These are phyloP conservation scores for Pyrrhoderma lamaoense DNA, from an alignment of 1,284 basidiomycete species.

Conservation along the genomic window DNA sequence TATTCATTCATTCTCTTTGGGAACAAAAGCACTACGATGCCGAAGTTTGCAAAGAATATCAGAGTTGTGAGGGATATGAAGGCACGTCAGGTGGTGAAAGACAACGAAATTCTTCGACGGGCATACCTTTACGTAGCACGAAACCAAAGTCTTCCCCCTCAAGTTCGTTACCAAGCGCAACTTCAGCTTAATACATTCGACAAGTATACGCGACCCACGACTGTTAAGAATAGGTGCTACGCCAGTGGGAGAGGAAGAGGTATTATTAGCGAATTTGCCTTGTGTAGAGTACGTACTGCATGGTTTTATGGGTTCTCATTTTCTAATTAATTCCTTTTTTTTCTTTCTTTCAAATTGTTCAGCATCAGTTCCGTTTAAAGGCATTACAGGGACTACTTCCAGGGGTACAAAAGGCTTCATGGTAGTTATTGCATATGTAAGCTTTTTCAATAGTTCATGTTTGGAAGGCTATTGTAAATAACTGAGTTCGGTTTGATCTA, in stretches of 20 bases:
- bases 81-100: conserved; percentile 59
- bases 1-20: no score
- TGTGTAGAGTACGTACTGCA: conserved; percentile 68
- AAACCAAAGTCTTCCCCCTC: conserved; percentile 76
- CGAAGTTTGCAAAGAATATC: conserved; percentile 35
- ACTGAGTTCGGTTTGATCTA: background rate
- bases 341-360: conserved; percentile 10
- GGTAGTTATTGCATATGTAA: conserved; percentile 41
- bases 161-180: conserved; percentile 93
- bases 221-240: conserved; percentile 82
- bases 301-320: conserved; percentile 3
- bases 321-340: background rate
- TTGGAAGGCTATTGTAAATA: no score
- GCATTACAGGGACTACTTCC: conserved; percentile 74
- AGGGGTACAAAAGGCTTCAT: conserved; percentile 85
- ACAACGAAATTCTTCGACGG: conserved; percentile 74
- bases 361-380: conserved; percentile 88
- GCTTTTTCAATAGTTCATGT: no score
- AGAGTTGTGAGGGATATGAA: conserved; percentile 73
- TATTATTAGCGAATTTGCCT: conserved; percentile 81
- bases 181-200: conserved; percentile 87
- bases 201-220: conserved; percentile 73
- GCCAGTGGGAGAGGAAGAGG: conserved; percentile 83
- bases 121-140: conserved; percentile 88
- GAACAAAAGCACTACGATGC: conserved; percentile 20